Base-by-base conservation (phyloP, 176 grass and related monocot species). In the Alopecurus myosuroides region DNA sequence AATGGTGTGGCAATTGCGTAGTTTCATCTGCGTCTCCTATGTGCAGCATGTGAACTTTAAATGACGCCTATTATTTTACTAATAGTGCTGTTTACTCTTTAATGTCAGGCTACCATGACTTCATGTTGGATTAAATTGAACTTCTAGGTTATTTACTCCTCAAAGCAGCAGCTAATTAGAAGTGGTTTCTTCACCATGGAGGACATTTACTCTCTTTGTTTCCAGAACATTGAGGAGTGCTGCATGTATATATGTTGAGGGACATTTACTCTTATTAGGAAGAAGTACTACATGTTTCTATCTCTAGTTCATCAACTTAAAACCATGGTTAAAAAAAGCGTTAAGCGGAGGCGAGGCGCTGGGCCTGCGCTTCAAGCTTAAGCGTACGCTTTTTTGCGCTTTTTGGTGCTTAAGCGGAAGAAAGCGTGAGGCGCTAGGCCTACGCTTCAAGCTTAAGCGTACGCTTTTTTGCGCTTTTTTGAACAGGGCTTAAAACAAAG, bases 241-340 rank as follows among this genome's bases (percentile, higher is more conserved):
- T 35, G 4, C 30, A 81, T 50, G 9, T 50, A 2, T 46, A 26
- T 58, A 60, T 60, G n/a, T 13, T 9, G 31, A 65, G 12, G n/a
- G 45, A 45, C 9, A 69, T 22, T 69, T 34, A 69, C 7, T 69
- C 19, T 69, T 69, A 37, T 36, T 20, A 67, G 36, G 18, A 6
- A 67, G 34, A 31, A 23, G 42, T 66, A 66, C 18, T 15, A 1
- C 29, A 66, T 66, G 36, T 80, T 80, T 29, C 23, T 41, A 70
- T 83, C 10, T 83, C 37, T 46, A 61, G n/a, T 73, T 73, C 35
- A n/a, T 61, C 28, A n/a, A 60, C 39, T 73, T 73, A 13, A 74
- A 74, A 20, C 11, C 15, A 60, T 31, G 39, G 41, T 6, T 33
- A 73, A n/a, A n/a, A n/a, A n/a, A n/a, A n/a, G n/a, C n/a, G n/a